Conservation (phyloP, 164 flowering plant species). For the Malania oleifera region DNA sequence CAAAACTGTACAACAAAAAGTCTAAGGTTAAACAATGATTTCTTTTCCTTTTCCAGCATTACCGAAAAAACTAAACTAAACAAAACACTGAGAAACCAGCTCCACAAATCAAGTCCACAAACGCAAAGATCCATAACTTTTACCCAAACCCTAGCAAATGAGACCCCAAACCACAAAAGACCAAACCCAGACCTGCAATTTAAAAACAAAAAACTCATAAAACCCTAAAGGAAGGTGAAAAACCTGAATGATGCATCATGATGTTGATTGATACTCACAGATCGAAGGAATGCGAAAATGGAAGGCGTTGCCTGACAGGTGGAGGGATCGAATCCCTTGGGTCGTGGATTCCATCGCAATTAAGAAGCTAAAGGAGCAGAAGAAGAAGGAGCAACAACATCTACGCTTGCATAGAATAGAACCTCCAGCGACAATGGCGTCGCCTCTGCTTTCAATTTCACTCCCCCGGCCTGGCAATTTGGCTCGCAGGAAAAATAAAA, state of each 20-base stretch:
- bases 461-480: no score
- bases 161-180: background rate
- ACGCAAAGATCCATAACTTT: background rate
- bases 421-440: no score
- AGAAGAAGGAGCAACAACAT: background rate
- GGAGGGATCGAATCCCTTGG: background rate
- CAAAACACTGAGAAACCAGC: background rate
- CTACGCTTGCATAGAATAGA: no score
- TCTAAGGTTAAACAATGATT: no score
- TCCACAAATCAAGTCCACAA: background rate
- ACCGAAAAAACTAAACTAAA: background rate
- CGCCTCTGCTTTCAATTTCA: no score
- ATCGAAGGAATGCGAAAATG: background rate
- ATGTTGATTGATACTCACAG: background rate
- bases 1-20: background rate
- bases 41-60: background rate
- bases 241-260: background rate
- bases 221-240: background rate
- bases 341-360: background rate
- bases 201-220: background rate
- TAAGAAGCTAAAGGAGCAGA: background rate
- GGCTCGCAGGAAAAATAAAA: no score
- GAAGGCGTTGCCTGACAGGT: background rate
- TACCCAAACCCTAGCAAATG: constrained; percentile 2
- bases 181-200: background rate